phyloP scores from a whole-genome alignment of 2,329 filamentous ascomycete genomes.

The Magnaporthiopsis incrustans region DNA sequence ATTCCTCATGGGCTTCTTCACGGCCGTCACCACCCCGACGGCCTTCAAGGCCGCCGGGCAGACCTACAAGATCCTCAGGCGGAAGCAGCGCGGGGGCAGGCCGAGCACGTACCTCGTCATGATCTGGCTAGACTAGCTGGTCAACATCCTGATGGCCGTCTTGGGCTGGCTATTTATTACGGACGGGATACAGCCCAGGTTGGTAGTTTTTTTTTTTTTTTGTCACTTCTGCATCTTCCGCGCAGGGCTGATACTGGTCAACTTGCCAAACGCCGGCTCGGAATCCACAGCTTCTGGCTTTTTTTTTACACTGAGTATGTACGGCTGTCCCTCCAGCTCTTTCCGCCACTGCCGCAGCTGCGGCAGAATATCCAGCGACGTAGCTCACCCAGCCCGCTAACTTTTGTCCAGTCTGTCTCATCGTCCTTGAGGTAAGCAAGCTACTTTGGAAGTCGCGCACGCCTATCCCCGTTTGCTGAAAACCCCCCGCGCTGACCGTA shows the following conservation, averaged over 20 bases:
- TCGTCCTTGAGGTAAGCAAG: too few species aligned
- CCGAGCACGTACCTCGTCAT: not conserved
- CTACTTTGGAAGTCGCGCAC: too few species aligned
- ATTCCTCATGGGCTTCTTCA: not conserved
- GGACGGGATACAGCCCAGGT: not conserved
- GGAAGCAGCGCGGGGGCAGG: not conserved
- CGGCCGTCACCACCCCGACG: not conserved
- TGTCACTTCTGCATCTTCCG: too few species aligned
- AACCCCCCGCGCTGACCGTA: too few species aligned
- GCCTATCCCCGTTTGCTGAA: too few species aligned
- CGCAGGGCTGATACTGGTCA: not conserved
- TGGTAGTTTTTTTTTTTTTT: not conserved
- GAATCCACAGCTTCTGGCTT: not conserved
- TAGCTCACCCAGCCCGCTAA: not conserved
- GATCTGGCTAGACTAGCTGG: conserved; percentile 1
- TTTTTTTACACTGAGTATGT: not conserved
- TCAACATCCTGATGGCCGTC: conserved; percentile 1
- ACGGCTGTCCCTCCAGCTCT: too few species aligned
- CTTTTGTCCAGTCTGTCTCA: conserved; percentile 13
- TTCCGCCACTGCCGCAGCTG: too few species aligned
- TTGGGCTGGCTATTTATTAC: not conserved
- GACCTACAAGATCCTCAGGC: not conserved
- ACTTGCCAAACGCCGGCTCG: not conserved
- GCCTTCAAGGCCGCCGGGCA: not conserved
- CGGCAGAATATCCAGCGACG: not conserved